phyloP scores from a whole-genome alignment of 495 filamentous ascomycete species.

The Rusavskia elegans region DNA sequence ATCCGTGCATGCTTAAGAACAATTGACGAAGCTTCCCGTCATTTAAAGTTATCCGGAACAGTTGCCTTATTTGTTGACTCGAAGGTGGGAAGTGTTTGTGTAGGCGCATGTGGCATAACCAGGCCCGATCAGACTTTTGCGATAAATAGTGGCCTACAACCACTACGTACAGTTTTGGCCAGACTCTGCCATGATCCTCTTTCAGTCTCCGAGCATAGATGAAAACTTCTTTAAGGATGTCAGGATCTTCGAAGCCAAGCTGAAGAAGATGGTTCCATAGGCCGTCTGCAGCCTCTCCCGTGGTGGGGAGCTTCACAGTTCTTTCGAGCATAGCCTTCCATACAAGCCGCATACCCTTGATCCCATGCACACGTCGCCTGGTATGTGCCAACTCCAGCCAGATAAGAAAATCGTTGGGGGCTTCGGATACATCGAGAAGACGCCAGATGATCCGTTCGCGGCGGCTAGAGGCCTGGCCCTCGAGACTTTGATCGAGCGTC shows the following conservation, averaged over 20 bases:
- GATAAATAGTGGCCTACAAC: slow-evolving; percentile 32
- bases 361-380: slow-evolving; percentile 42
- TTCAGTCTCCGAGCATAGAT: slow-evolving; percentile 39
- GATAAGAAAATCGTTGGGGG: slow-evolving; percentile 32
- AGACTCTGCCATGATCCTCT: slow-evolving; percentile 24
- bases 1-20: slow-evolving; percentile 27
- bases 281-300: slow-evolving; percentile 29
- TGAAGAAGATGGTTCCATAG: slow-evolving; percentile 42
- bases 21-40: slow-evolving; percentile 6
- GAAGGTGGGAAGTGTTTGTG: slow-evolving; percentile 14
- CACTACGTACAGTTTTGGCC: slow-evolving; percentile 30
- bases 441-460: neutral
- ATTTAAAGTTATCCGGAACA: slow-evolving; percentile 18
- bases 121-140: slow-evolving; percentile 18
- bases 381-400: slow-evolving; percentile 52
- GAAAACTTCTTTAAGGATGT: slow-evolving; percentile 32
- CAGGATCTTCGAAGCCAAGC: slow-evolving; percentile 27
- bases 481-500: neutral
- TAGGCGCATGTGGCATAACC: slow-evolving; percentile 32
- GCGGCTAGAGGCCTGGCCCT: slow-evolving; percentile 26
- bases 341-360: slow-evolving; percentile 39
- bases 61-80: slow-evolving; percentile 20
- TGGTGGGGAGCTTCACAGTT: slow-evolving; percentile 30
- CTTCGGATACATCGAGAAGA: neutral
- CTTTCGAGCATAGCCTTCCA: slow-evolving; percentile 43